Percentiles rank a stretch among this genome's conserved stretches.
These are phyloP conservation scores for Rhynchospora pubera DNA, from an alignment of 176 grass and related monocot genomes.

Conservation along the genomic window DNA sequence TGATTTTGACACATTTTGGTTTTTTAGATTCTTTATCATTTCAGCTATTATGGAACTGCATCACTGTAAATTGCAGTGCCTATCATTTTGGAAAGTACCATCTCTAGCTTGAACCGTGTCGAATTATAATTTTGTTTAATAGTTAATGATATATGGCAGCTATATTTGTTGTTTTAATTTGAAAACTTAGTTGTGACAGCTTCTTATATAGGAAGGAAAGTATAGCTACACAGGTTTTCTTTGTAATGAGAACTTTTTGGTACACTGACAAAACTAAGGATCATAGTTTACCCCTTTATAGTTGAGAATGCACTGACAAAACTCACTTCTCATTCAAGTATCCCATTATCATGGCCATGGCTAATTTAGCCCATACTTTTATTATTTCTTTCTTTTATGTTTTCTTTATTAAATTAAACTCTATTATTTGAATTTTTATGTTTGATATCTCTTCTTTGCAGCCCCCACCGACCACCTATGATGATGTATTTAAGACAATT, in stretches of 20 bases:
- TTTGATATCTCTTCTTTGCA: slow-evolving; percentile 24
- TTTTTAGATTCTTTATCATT: background rate
- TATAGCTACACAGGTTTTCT: too few species aligned
- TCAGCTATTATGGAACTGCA: background rate
- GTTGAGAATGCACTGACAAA: background rate
- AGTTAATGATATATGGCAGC: too few species aligned
- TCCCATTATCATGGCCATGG: background rate
- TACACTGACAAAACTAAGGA: background rate
- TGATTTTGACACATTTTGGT: background rate
- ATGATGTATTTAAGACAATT: slow-evolving; percentile 88
- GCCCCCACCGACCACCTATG: slow-evolving; percentile 82
- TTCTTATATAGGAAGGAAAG: too few species aligned
- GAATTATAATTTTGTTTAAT: too few species aligned
- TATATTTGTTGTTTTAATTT: too few species aligned
- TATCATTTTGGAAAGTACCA: background rate
- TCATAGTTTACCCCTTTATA: background rate
- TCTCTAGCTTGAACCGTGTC: background rate
- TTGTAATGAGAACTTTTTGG: too few species aligned
- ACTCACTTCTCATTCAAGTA: background rate
- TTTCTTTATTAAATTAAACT: too few species aligned
- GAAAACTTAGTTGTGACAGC: too few species aligned
- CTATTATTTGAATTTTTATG: background rate
- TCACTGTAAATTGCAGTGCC: background rate
- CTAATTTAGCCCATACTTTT: background rate
- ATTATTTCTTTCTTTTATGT: background rate